Evolutionary conservation across 1,284 basidiomycete genomes (phyloP), one percentile per base, ranked within the genome.

Genomic region (Cutaneotrichosporon sp.): DNA sequence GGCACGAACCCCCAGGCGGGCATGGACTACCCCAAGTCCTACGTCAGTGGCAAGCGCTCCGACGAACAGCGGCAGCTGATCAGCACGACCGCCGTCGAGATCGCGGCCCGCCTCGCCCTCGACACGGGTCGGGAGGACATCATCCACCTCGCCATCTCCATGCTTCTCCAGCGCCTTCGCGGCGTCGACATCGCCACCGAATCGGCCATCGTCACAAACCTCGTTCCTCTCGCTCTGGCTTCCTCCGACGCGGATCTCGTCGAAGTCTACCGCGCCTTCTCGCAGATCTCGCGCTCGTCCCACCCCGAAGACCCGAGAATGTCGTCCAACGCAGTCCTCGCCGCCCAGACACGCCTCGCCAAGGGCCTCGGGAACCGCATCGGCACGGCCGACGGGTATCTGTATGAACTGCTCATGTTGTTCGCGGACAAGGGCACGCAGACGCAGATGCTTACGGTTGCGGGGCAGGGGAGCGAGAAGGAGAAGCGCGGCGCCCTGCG

Each of bases 361-460:
- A 85, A 86, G 65, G 87, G 88, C 59, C 71, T 93, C 16, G 62
- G 53, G 20, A 75, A 81, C 57, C 80, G 87, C 41, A 81, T 87
- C 3, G 87, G 90, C 61, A 78, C 88, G 11, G 88, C 87, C 54
- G 82, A 86, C 51, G 76, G 81, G 3, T 96, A 91, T 69, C 79
- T 97, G n/a, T 76, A 84, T 26, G 92, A 97, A 69, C 78, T 96
- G 8, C 79, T 97, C 37, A 82, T 83, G 3, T 78, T 97, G 16
- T 96, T 96, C 67, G 82, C 84, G 16, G 93, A 97, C 65, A 93
- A 93, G 72, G 93, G 90, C 20, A 84, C 92, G 14, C 86, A 86
- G 11, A 89, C 94, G 20, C 92, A 97, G 71, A 88, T 90, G 61
- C 74, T 83, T 14, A 83, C 84, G 16, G 68, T 70, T 65, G 62